phyloP scores from a whole-genome alignment of 1,139 yeast species.

The Suhomyces terraborum region DNA sequence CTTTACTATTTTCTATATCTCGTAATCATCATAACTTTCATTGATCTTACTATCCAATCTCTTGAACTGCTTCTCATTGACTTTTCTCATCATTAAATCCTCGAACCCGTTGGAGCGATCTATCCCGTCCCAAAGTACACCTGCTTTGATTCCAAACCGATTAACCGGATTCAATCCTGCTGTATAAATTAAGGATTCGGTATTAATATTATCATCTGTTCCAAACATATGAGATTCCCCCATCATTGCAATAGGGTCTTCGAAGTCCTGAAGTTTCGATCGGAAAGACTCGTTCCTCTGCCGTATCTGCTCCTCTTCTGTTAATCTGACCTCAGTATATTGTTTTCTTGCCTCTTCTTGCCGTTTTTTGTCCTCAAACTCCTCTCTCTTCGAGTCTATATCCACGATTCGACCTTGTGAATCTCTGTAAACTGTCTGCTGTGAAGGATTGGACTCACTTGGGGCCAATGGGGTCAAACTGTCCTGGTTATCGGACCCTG shows the following conservation, averaged over 20 bases:
- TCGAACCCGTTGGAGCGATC: constrained; percentile 94
- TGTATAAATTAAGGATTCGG: constrained; percentile 27
- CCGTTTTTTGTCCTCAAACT: constrained; percentile 28
- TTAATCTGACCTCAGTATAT: constrained; percentile 48
- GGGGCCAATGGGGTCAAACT: too few relatives aligned
- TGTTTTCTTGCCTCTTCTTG: constrained; percentile 28
- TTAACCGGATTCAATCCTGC: constrained; percentile 62
- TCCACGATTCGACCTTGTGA: constrained; percentile 54
- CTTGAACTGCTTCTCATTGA: constrained; percentile 46
- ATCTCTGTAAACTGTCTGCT: constrained; percentile 62
- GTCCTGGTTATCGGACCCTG: too few relatives aligned
- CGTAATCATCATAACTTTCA: constrained; percentile 33
- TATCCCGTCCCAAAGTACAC: constrained; percentile 90
- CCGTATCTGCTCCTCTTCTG: constrained; percentile 25
- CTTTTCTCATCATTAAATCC: constrained; percentile 56
- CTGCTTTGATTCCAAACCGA: constrained; percentile 76
- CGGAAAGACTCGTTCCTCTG: constrained; percentile 19
- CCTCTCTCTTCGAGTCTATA: constrained; percentile 33
- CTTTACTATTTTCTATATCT: constrained; percentile 10
- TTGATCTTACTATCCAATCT: constrained; percentile 23
- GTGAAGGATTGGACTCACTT: too few relatives aligned
- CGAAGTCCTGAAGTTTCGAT: constrained; percentile 44
- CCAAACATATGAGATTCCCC: too few relatives aligned
- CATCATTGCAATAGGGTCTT: constrained; percentile 70
- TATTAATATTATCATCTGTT: too few relatives aligned